Conservation (phyloP, 495 filamentous ascomycete genomes). For the Pseudomonodictys pantanalensis region DNA sequence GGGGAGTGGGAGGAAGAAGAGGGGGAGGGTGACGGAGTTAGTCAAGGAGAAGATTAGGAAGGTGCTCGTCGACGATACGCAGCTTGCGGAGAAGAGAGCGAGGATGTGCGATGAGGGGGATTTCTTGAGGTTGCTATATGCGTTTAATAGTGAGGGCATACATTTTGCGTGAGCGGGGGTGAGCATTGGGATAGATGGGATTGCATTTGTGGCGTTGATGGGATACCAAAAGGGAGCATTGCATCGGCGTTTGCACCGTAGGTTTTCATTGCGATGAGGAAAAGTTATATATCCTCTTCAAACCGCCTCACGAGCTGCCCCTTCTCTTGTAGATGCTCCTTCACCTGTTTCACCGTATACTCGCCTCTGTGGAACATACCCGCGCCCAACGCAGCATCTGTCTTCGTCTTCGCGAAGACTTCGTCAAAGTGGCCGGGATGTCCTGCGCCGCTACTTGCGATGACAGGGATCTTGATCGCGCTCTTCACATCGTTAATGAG, state of each 20-base stretch:
- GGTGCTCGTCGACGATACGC: slow-evolving; percentile 73
- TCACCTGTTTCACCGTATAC: slow-evolving; percentile 94
- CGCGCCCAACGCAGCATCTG: slow-evolving; percentile 90
- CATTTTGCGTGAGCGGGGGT: slow-evolving; percentile 69
- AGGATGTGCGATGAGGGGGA: slow-evolving; percentile 87
- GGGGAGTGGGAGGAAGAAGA: slow-evolving; percentile 45
- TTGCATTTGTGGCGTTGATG: slow-evolving; percentile 1
- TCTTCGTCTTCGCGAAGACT: slow-evolving; percentile 79
- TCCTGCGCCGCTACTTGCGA: slow-evolving; percentile 91
- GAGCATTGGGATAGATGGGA: slow-evolving; percentile 1
- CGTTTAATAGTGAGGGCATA: slow-evolving; percentile 86
- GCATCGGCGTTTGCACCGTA: background rate
- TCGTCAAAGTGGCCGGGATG: slow-evolving; percentile 86
- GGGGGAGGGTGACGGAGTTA: slow-evolving; percentile 65
- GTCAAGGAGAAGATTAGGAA: slow-evolving; percentile 79
- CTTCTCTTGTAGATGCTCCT: slow-evolving; percentile 68
- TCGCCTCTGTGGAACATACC: slow-evolving; percentile 97
- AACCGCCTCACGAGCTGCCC: slow-evolving; percentile 73
- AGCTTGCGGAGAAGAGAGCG: slow-evolving; percentile 73
- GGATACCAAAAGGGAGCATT: slow-evolving; percentile 7
- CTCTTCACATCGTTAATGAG: slow-evolving; percentile 82
- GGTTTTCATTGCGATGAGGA: too few species aligned
- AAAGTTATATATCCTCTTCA: slow-evolving; percentile 50
- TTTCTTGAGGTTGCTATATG: slow-evolving; percentile 71
- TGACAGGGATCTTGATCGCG: slow-evolving; percentile 84